A percentile compares a stretch with the other conserved stretches of the same genome.
Evolutionary conservation across 371 early-diverging fungal species (phyloP).

Genomic region (Mortierella sp.): DNA sequence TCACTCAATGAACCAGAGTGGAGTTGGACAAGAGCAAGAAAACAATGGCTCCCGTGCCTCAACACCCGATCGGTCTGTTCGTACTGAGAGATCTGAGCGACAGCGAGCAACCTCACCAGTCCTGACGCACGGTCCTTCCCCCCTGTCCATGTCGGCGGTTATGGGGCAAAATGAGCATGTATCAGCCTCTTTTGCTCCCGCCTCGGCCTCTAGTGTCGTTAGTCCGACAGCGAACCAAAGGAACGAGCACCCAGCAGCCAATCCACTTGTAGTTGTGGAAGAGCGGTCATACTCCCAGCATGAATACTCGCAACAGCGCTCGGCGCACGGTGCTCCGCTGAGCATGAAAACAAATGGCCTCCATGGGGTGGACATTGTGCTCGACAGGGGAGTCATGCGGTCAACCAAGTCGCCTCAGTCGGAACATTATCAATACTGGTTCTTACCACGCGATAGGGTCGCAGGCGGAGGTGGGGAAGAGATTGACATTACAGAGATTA

Average conservation of each 20-base stretch:
- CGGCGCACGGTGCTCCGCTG: constrained; percentile 8
- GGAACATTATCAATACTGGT: constrained; percentile 46
- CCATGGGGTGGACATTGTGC: constrained; percentile 54
- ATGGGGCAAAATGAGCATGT: constrained; percentile 18
- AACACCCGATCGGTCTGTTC: constrained; percentile 50
- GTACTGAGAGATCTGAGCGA: constrained; percentile 53
- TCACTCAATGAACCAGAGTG: constrained; percentile 25
- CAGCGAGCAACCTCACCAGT: constrained; percentile 46
- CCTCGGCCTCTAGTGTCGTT: too few relatives aligned
- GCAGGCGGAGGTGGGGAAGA: constrained; percentile 39
- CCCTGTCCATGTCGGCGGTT: constrained; percentile 37
- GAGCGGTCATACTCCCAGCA: too few relatives aligned
- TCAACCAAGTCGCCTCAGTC: constrained; percentile 27
- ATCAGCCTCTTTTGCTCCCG: too few relatives aligned
- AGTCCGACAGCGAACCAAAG: background rate
- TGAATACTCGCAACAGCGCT: too few relatives aligned
- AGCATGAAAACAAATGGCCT: constrained; percentile 36
- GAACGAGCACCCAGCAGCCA: background rate
- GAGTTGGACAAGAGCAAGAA: constrained; percentile 26
- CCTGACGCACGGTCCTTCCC: constrained; percentile 50
- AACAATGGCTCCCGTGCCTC: constrained; percentile 29
- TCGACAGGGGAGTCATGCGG: constrained; percentile 49
- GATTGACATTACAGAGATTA: constrained; percentile 55
- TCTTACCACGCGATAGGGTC: constrained; percentile 34
- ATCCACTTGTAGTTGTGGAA: background rate